phyloP scores from a whole-genome alignment of 116 monocot genomes.

The Trichopus zeylanicus region DNA sequence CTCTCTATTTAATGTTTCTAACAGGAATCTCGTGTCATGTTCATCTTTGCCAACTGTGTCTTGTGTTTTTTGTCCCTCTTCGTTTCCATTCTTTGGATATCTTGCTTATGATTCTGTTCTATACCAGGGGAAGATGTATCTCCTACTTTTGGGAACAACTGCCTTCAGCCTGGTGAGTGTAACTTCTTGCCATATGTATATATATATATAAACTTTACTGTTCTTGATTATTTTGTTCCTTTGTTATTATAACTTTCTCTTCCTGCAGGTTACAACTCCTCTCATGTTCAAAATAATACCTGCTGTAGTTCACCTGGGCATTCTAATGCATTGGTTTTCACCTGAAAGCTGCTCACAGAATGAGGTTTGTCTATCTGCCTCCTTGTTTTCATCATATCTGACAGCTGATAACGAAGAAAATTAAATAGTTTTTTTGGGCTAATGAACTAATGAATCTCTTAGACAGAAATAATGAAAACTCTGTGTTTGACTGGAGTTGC shows the following conservation, averaged over 20 bases:
- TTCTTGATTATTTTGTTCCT: neutral
- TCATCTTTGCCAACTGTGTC: no score
- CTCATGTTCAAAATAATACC: conserved; percentile 93
- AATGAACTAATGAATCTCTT: neutral
- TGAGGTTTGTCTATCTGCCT: conserved; percentile 24
- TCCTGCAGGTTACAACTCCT: conserved; percentile 86
- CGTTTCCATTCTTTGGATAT: neutral
- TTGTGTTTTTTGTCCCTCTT: neutral
- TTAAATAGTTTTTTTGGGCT: no score
- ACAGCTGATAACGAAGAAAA: no score
- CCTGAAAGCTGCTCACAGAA: conserved; percentile 52
- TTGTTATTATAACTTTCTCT: neutral
- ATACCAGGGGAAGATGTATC: conserved; percentile 89
- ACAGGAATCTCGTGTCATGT: no score
- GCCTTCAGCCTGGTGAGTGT: conserved; percentile 85
- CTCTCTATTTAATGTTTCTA: no score
- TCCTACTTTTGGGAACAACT: conserved; percentile 85
- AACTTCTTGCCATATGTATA: conserved; percentile 5
- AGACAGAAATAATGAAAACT: no score
- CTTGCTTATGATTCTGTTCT: neutral
- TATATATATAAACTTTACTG: neutral
- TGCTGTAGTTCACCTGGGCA: conserved; percentile 74
- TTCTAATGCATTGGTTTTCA: conserved; percentile 91
- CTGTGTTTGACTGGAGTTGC: no score
- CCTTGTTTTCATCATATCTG: neutral